Evolutionary conservation across 306 rosid genomes (phyloP).

Genomic region (Rosa lucieae): DNA sequence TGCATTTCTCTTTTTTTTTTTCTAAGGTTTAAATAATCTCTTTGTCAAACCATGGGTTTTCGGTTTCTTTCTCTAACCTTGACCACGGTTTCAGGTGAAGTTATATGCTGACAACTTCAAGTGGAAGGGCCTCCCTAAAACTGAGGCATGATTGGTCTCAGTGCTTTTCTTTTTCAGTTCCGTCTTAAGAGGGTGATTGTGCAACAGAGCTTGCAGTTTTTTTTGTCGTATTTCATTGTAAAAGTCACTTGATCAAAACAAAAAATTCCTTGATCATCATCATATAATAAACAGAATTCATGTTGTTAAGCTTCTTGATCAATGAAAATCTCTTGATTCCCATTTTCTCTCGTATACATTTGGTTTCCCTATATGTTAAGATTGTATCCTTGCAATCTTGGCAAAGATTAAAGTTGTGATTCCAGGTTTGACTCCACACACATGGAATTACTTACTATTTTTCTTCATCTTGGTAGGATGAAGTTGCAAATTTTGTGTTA

Average conservation of each 20-base stretch:
- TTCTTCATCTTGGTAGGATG: not conserved
- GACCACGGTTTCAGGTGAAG: slow-evolving; percentile 48
- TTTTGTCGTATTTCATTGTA: slow-evolving; percentile 24
- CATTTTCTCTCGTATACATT: not conserved
- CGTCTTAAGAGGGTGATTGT: slow-evolving; percentile 20
- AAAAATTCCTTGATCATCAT: slow-evolving; percentile 20
- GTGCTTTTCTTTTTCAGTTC: slow-evolving; percentile 27
- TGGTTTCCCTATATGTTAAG: not conserved
- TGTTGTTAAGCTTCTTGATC: slow-evolving; percentile 9
- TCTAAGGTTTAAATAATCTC: not conserved
- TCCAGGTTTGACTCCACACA: not conserved
- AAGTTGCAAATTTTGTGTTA: not conserved
- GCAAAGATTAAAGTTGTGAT: not conserved
- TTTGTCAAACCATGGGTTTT: not conserved
- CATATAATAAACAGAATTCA: slow-evolving; percentile 45
- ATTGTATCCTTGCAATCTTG: not conserved
- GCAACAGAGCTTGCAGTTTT: slow-evolving; percentile 34
- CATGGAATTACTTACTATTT: not conserved
- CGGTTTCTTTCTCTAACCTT: slow-evolving; percentile 13
- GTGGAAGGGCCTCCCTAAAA: slow-evolving; percentile 86
- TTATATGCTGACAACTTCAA: slow-evolving; percentile 93
- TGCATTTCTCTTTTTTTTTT: not conserved
- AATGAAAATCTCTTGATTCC: not conserved
- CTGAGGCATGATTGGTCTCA: slow-evolving; percentile 43
- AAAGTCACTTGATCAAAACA: slow-evolving; percentile 29